Percentiles rank a stretch among this genome's conserved stretches.
These are phyloP conservation scores for Gloeophyllum trabeum DNA, from an alignment of 768 basidiomycete species.

Conservation along the genomic window DNA sequence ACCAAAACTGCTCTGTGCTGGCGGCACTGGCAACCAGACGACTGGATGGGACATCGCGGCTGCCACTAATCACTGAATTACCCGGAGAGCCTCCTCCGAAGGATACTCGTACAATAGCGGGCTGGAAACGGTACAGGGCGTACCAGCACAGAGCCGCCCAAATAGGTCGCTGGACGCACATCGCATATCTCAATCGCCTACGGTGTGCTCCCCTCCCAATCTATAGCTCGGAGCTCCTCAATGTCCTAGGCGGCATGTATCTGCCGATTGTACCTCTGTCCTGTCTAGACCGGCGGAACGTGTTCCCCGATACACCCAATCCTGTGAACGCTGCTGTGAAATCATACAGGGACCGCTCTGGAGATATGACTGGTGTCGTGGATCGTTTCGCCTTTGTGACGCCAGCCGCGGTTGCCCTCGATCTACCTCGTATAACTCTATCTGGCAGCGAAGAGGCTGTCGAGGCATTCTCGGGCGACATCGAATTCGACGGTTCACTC, in stretches of 20 bases:
- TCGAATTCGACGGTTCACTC: conserved; percentile 53
- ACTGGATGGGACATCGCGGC: conserved; percentile 45
- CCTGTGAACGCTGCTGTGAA: conserved; percentile 39
- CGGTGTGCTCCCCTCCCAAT: conserved; percentile 41
- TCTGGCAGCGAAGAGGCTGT: conserved; percentile 23
- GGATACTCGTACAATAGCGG: conserved; percentile 66
- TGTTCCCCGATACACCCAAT: conserved; percentile 32
- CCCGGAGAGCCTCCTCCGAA: conserved; percentile 57
- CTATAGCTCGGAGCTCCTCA: conserved; percentile 25
- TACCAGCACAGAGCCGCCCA: conserved; percentile 35
- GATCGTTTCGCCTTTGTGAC: conserved; percentile 75
- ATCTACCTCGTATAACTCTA: conserved; percentile 57
- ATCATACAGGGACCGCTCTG: conserved; percentile 50
- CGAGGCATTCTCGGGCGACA: conserved; percentile 9
- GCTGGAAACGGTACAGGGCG: conserved; percentile 43
- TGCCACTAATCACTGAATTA: conserved; percentile 41
- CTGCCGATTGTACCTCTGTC: conserved; percentile 42
- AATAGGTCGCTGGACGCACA: conserved; percentile 55
- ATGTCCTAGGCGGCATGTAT: conserved; percentile 23
- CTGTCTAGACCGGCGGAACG: conserved; percentile 23
- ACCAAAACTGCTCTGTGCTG: conserved; percentile 41
- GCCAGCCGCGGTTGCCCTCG: conserved; percentile 64
- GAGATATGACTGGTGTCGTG: conserved; percentile 39
- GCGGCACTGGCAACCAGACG: conserved; percentile 39
- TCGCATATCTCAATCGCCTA: conserved; percentile 61